Evolutionary conservation across 192 early-diverging fungal species (phyloP).

Genomic region (Coemansia sp.): DNA sequence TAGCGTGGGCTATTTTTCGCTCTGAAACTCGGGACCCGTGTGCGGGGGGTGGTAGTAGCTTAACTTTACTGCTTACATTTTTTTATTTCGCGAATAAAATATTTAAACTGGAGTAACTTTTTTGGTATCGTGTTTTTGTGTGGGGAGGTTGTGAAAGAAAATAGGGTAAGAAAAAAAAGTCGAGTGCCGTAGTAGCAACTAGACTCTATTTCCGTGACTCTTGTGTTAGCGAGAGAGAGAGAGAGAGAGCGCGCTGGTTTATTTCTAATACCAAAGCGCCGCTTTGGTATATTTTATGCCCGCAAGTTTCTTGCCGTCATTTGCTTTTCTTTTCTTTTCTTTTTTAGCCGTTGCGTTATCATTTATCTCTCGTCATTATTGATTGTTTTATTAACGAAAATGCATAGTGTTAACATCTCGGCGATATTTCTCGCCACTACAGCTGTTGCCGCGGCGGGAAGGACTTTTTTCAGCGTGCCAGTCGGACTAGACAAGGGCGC

Average conservation of each 20-base stretch:
- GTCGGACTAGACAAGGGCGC: constrained; percentile 27
- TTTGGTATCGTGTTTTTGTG: neutral
- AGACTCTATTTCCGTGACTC: neutral
- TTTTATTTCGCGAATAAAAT: neutral
- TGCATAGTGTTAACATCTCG: constrained; percentile 17
- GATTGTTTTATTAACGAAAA: neutral
- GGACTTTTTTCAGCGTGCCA: constrained; percentile 44
- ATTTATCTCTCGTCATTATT: neutral
- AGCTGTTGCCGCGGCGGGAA: constrained; percentile 24
- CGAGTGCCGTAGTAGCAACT: neutral
- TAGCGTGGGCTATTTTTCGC: constrained; percentile 1
- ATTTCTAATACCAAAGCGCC: too few relatives aligned
- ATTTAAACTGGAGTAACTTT: neutral
- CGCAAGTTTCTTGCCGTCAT: neutral
- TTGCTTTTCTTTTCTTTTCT: neutral
- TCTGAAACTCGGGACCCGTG: neutral
- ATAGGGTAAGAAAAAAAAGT: neutral
- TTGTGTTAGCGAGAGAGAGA: neutral
- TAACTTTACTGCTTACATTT: neutral
- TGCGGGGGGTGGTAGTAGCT: neutral
- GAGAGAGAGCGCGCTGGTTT: neutral
- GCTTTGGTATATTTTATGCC: neutral
- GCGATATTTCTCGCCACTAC: constrained; percentile 18
- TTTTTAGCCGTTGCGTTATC: neutral
- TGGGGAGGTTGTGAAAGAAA: neutral